Conservation (phyloP, 371 early-diverging fungal species). For the Dipsacomyces acuminosporus region DNA sequence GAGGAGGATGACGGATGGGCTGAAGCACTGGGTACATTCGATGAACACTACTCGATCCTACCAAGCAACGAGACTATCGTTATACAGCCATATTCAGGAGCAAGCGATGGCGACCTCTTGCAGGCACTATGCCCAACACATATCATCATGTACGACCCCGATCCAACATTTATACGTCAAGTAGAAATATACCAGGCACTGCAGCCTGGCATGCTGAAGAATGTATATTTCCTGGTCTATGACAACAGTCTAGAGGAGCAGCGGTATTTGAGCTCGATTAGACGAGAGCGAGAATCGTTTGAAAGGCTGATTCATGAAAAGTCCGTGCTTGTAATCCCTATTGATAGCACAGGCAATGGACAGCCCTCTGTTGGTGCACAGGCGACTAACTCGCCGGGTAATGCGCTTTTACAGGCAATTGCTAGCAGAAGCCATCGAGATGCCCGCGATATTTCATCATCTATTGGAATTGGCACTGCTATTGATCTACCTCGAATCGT, state of each 20-base stretch:
- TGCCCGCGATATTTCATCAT: conserved; percentile 5
- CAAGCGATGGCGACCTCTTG: conserved; percentile 53
- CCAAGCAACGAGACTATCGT: conserved; percentile 46
- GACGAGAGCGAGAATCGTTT: conserved; percentile 91
- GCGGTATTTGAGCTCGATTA: conserved; percentile 73
- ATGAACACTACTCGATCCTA: conserved; percentile 41
- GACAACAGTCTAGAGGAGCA: conserved; percentile 96
- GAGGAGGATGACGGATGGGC: conserved; percentile 19
- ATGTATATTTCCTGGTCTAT: conserved; percentile 89
- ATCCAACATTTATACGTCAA: conserved; percentile 78
- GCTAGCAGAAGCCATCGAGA: conserved; percentile 17
- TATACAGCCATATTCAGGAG: conserved; percentile 61
- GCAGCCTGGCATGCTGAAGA: conserved; percentile 33
- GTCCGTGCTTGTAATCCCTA: conserved; percentile 55
- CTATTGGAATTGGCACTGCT: background rate
- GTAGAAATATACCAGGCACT: conserved; percentile 76
- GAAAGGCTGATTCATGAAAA: conserved; percentile 89
- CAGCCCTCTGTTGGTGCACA: conserved; percentile 48
- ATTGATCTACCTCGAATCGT: conserved; percentile 52
- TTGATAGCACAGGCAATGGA: conserved; percentile 53
- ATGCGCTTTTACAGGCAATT: conserved; percentile 1
- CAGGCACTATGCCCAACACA: conserved; percentile 68
- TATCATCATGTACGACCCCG: conserved; percentile 87
- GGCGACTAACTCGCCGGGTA: conserved; percentile 11
- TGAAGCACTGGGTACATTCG: conserved; percentile 13